Percentiles rank a stretch among this genome's conserved stretches.
phyloP scores from a whole-genome alignment of 202 grass and related monocot species.

The Schoenoplectus triqueter region DNA sequence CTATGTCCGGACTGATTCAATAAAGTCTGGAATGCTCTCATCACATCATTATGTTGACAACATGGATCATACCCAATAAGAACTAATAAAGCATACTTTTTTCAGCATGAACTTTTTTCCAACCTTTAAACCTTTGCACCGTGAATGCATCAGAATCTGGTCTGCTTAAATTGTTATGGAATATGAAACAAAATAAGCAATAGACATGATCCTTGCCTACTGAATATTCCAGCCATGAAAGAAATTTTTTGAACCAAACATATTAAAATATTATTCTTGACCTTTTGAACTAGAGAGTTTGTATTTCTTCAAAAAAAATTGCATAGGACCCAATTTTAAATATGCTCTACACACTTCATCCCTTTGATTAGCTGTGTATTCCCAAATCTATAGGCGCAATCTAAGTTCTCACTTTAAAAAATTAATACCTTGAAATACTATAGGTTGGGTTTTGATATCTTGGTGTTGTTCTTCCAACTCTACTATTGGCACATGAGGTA shows the following conservation, averaged over 20 bases:
- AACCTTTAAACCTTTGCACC: conserved; percentile 16
- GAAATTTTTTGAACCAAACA: conserved; percentile 7
- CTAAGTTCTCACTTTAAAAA: conserved; percentile 16
- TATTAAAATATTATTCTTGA: not conserved
- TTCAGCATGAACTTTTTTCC: conserved; percentile 33
- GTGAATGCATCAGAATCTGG: conserved; percentile 21
- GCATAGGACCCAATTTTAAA: too few species aligned
- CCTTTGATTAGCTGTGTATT: conserved; percentile 19
- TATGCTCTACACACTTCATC: not conserved
- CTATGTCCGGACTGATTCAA: conserved; percentile 10
- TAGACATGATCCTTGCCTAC: not conserved
- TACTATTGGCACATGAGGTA: not conserved
- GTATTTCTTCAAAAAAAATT: too few species aligned
- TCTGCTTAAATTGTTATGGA: not conserved
- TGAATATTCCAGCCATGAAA: conserved; percentile 38
- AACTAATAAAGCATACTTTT: not conserved
- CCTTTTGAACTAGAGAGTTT: too few species aligned
- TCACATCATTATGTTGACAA: conserved; percentile 27
- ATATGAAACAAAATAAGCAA: conserved; percentile 24
- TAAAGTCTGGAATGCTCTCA: conserved; percentile 11
- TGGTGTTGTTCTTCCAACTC: not conserved
- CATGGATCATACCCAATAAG: conserved; percentile 2
- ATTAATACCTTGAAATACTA: not conserved
- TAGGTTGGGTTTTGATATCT: not conserved
- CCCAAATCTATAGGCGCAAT: conserved; percentile 31